These are phyloP conservation scores for Scytalidium sp. DNA, from an alignment of 2,329 filamentous ascomycete species.

Conservation along the genomic window DNA sequence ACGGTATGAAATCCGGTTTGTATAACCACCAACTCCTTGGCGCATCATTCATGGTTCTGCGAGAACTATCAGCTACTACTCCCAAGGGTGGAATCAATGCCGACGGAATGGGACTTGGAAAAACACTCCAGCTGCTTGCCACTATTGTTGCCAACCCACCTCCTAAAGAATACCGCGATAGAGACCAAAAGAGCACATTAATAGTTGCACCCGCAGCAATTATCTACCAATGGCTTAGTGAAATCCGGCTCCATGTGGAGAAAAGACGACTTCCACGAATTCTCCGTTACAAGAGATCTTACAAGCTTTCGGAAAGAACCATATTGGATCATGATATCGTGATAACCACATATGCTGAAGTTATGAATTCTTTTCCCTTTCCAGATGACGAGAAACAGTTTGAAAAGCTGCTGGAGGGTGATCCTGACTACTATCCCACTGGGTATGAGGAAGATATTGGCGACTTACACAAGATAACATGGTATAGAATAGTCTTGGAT, in stretches of 20 bases:
- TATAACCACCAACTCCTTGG: slow-evolving; percentile 50
- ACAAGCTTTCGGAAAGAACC: slow-evolving; percentile 3
- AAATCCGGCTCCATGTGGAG: slow-evolving; percentile 21
- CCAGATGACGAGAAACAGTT: slow-evolving; percentile 71
- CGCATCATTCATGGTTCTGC: slow-evolving; percentile 49
- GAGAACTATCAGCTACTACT: slow-evolving; percentile 36
- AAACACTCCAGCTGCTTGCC: slow-evolving; percentile 50
- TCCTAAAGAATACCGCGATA: slow-evolving; percentile 29
- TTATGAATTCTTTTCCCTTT: slow-evolving; percentile 70
- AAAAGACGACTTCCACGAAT: slow-evolving; percentile 15
- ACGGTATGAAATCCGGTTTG: slow-evolving; percentile 44
- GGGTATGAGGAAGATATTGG: slow-evolving; percentile 24
- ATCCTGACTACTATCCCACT: background rate
- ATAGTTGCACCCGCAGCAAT: slow-evolving; percentile 25
- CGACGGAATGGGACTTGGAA: slow-evolving; percentile 64
- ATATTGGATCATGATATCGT: slow-evolving; percentile 24
- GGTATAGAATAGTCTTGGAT: slow-evolving; percentile 53
- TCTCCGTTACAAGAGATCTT: slow-evolving; percentile 17
- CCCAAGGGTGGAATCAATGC: slow-evolving; percentile 55
- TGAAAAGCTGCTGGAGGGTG: slow-evolving; percentile 22
- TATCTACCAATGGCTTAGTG: slow-evolving; percentile 25
- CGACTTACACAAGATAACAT: slow-evolving; percentile 36
- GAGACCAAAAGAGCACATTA: slow-evolving; percentile 20
- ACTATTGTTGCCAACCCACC: slow-evolving; percentile 36
- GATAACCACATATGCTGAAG: slow-evolving; percentile 22